These are phyloP conservation scores for Dictyostelium intermedium DNA, from an alignment of 78 protist genomes.

Conservation along the genomic window DNA sequence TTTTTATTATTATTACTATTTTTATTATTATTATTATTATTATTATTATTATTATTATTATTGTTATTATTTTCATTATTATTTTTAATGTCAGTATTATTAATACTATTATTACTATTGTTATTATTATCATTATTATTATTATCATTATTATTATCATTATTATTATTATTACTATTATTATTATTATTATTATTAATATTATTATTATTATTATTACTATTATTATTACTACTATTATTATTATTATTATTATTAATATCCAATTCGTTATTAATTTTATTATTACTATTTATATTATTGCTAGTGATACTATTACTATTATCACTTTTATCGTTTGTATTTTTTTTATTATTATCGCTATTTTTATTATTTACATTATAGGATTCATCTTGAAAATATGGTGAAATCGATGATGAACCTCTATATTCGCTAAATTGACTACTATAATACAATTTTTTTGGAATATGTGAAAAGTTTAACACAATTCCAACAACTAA, in stretches of 20 bases:
- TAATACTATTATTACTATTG: background rate
- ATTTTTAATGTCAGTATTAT: background rate
- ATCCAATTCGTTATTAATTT: background rate
- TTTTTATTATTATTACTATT: background rate
- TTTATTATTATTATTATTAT: background rate
- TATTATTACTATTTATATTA: background rate
- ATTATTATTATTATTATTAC: background rate
- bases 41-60: background rate
- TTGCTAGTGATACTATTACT: background rate
- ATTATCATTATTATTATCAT: no score
- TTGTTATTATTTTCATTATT: background rate
- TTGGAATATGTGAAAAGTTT: background rate
- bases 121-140: background rate
- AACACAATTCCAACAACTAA: conserved; percentile 4
- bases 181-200: background rate
- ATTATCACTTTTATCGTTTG: background rate
- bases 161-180: no score
- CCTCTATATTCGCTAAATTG: background rate
- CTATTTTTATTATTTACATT: background rate
- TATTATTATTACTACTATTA: background rate
- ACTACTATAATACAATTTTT: background rate
- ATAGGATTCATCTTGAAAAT: background rate
- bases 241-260: background rate
- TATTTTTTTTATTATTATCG: background rate
- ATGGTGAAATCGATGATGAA: conserved; percentile 5